Evolutionary conservation across 192 early-diverging fungal genomes (phyloP).

Genomic region (Linnemannia hyalina): DNA sequence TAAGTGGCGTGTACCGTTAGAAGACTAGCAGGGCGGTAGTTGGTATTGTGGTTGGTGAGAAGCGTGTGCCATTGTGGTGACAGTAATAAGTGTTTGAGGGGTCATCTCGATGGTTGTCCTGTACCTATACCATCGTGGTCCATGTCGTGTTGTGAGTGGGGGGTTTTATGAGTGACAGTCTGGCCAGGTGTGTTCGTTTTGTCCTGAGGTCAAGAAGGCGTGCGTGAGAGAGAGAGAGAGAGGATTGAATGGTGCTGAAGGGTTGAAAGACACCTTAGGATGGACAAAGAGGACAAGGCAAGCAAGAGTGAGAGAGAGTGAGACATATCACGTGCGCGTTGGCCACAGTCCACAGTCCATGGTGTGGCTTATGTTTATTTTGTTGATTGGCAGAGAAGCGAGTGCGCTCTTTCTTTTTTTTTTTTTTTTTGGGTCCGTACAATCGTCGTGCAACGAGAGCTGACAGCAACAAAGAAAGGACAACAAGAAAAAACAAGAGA

Average conservation of each 20-base stretch:
- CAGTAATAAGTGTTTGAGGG: background rate
- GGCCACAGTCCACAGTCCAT: no score
- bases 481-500: no score
- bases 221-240: background rate
- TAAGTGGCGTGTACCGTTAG: background rate
- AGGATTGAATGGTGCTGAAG: background rate
- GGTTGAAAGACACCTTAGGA: no score
- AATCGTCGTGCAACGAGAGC: no score
- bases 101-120: background rate
- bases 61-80: background rate
- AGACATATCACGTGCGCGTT: background rate
- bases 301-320: no score
- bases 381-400: background rate
- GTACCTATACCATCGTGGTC: constrained; percentile 27
- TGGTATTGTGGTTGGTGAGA: background rate
- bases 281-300: no score
- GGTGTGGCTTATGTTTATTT: constrained; percentile 33
- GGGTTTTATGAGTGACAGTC: background rate
- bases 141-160: constrained; percentile 4
- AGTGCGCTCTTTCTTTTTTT: constrained; percentile 23
- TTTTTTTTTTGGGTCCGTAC: background rate
- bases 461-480: no score
- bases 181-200: background rate
- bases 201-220: background rate
- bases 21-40: no score